Evolutionary conservation across 345 rosid genomes (phyloP).

Genomic region (Sisymbrium altissimum): DNA sequence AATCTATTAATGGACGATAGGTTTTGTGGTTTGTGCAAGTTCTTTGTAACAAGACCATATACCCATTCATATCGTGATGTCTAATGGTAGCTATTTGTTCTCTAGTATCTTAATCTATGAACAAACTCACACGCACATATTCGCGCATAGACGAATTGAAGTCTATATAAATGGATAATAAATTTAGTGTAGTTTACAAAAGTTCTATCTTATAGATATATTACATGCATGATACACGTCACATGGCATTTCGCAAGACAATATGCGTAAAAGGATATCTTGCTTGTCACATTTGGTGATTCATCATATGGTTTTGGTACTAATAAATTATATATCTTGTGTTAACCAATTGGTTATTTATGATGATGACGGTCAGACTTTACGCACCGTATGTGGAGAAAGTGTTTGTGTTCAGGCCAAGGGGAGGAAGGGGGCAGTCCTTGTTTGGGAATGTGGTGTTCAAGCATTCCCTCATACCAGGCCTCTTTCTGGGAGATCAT

Average conservation of each 20-base stretch:
- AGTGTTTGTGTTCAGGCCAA: not conserved
- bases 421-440: not conserved
- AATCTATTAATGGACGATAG: not conserved
- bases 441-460: constrained; percentile 10
- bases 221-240: not conserved
- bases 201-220: not conserved
- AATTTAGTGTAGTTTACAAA: not conserved
- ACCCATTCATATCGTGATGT: not conserved
- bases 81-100: not conserved
- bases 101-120: not conserved
- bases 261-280: not conserved
- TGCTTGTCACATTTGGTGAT: not conserved
- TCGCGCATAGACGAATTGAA: not conserved
- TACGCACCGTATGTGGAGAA: not conserved
- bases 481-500: not conserved
- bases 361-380: not conserved
- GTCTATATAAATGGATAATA: not conserved
- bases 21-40: not conserved
- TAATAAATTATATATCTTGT: not conserved
- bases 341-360: not conserved
- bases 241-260: not conserved
- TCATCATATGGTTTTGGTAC: not conserved
- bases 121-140: not conserved
- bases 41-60: not conserved
- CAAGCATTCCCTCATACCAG: not conserved